phyloP scores from a whole-genome alignment of 176 grass and related monocot genomes.

The Carex littledalei region DNA sequence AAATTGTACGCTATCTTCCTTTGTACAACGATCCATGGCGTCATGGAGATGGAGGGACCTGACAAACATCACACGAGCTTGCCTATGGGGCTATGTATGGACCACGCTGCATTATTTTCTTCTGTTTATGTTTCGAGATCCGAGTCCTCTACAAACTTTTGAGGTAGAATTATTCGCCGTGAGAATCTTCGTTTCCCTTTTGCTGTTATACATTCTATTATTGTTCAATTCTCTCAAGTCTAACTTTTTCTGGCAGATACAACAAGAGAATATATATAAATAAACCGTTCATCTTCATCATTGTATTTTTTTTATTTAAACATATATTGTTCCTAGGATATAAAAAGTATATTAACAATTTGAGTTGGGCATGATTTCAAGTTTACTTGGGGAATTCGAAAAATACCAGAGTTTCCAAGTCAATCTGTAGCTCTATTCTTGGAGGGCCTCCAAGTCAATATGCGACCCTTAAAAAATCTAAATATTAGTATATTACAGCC shows the following conservation, averaged over 20 bases:
- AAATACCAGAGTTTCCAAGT: too few species aligned
- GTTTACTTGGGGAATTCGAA: too few species aligned
- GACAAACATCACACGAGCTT: background rate
- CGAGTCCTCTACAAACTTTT: background rate
- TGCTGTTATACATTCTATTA: background rate
- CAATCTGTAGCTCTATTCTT: too few species aligned
- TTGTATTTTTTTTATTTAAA: too few species aligned
- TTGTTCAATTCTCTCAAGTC: background rate
- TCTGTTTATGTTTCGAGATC: background rate
- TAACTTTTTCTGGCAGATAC: background rate
- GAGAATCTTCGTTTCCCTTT: background rate
- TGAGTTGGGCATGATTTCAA: too few species aligned
- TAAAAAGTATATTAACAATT: too few species aligned
- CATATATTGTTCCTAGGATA: too few species aligned
- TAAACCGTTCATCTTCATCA: too few species aligned
- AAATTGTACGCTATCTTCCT: background rate
- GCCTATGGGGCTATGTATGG: background rate
- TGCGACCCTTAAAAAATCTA: too few species aligned
- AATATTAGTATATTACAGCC: too few species aligned
- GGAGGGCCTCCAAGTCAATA: too few species aligned
- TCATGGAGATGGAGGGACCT: background rate
- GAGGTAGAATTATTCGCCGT: background rate
- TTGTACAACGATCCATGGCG: background rate
- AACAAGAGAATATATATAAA: too few species aligned
- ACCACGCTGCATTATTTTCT: background rate